Conservation (phyloP, 495 filamentous ascomycete genomes). For the Lasiosphaeria miniovina region DNA sequence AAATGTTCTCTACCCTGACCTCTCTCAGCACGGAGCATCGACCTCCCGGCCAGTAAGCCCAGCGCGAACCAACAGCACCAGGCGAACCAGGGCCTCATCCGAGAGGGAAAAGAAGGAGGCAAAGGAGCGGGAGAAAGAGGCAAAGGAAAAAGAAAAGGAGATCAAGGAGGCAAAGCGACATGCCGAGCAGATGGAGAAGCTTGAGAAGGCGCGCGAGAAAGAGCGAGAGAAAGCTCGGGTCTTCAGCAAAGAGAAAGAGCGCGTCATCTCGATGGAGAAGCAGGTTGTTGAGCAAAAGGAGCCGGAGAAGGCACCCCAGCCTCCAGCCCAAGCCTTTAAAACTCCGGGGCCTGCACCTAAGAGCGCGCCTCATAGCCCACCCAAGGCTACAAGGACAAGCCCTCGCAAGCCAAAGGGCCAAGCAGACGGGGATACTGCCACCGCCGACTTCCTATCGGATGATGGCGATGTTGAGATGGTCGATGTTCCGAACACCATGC, state of each 20-base stretch:
- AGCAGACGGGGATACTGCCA: constrained; percentile 41
- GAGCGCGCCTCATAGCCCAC: constrained; percentile 26
- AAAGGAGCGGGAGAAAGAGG: constrained; percentile 62
- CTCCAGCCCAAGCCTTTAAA: constrained; percentile 18
- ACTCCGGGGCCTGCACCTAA: constrained; percentile 26
- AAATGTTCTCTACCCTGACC: constrained; percentile 43
- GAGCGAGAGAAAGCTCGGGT: constrained; percentile 54
- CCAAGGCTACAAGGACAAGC: constrained; percentile 46
- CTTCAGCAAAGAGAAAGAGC: constrained; percentile 50
- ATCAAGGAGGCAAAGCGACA: constrained; percentile 53
- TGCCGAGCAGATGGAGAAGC: constrained; percentile 51
- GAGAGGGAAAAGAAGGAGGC: constrained; percentile 65
- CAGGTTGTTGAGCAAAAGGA: constrained; percentile 18
- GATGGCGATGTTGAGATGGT: constrained; percentile 49
- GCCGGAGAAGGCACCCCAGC: constrained; percentile 13
- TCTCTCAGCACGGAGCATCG: constrained; percentile 35
- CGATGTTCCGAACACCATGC: constrained; percentile 49
- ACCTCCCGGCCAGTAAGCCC: constrained; percentile 37
- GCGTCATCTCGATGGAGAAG: constrained; percentile 51
- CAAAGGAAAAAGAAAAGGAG: constrained; percentile 57
- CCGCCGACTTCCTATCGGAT: constrained; percentile 30
- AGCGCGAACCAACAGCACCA: constrained; percentile 48
- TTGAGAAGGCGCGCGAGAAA: constrained; percentile 52
- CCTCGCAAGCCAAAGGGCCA: constrained; percentile 50
- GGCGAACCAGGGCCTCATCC: constrained; percentile 66